Base-by-base conservation (phyloP, 1,139 yeast genomes). In the Pichia sp. region DNA sequence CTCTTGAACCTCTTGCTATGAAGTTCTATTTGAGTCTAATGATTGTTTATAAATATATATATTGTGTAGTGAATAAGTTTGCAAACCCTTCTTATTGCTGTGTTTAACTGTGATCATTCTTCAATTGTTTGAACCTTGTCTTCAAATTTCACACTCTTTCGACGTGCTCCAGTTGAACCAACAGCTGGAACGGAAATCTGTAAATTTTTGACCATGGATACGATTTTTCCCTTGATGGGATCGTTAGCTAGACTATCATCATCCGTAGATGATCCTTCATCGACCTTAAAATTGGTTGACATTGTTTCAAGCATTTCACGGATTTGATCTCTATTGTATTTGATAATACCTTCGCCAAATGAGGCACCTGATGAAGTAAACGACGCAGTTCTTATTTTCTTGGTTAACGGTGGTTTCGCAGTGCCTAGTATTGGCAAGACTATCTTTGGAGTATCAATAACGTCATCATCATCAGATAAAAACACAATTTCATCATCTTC, bases 341-440 rank as follows among this genome's bases (percentile, higher is more conserved):
- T 59, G 33, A 60, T 58, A 29, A 60, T 60, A 5, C 64, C 64
- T 44, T 60, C 64, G 27, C 64, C 64, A 45, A 60, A 60, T 11
- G 64, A 59, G 10, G 57, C 55, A 32, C 64, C 64, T 1, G 62
- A 58, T 3, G 64, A 59, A 6, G 64, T 60, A 38, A 60, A 58
- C 5, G 62, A 59, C 1, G 62, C 56, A 27, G 44, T 43, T 31
- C 52, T 45, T 3, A 36, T 37, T 34, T 39, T 45, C 26, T 28
- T 33, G 3, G 32, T 29, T 8, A 11, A 34, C 26, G 29, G 29
- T 11, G n/a, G 23, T 11, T 16, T 16, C 3, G 5, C 29, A 10
- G 4, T 16, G 11, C 27, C 39, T 4, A 40, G 11, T 23, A 39
- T 28, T 3, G 55, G 53, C 4, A 50, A 33, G 9, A 49, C 41